Evolutionary conservation across 108 stramenopile genomes (phyloP), one percentile per base, ranked within the genome.

Genomic region (Cyclotella cryptica): DNA sequence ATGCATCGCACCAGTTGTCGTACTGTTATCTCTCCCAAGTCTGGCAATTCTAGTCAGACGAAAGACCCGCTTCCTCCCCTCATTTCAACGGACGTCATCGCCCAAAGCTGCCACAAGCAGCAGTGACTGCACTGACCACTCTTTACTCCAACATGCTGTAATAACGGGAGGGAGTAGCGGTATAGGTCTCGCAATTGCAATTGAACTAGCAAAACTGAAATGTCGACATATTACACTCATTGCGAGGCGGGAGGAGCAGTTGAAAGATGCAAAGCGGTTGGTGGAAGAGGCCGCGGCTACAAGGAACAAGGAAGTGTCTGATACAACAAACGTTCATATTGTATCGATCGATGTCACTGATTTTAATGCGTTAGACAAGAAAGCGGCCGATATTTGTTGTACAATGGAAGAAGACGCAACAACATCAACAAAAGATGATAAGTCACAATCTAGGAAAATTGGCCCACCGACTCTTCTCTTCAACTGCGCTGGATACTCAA

Each of bases 161-260:
- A 83, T 97, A 28, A 90, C 92, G 10, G 97, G 97, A 29, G 97
- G 97, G 43, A 81, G 79, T 45, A 85, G 80, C 51, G 97, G 97
- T 14, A 97, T 97, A 71, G 97, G 97, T 26, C 76, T 94, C 43
- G 76, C 86, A 11, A 75, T 96, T 54, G 95, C 92, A 11, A 54
- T 83, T 51, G 88, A 92, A 46, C 81, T 90, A 39, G 87, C 86
- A 1, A 77, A 80, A 72, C 65, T 70, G 62, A 85, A 86, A 18
- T 81, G 91, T 68, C 51, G 27, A 6, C 52, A 88, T 26, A 87
- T 97, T 22, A 93, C 92, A 10, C 62, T 97, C 8, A 22, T 96
- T 22, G 96, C 95, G 11, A 71, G 96, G 17, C 88, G 87, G 60
- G 69, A 66, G 29, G 75, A 75, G 3, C 87, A 85, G 59, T 72